A percentile compares a stretch with the other conserved stretches of the same genome.
Conservation (phyloP, 139 green algal species). For the Micromonas pusilla region DNA sequence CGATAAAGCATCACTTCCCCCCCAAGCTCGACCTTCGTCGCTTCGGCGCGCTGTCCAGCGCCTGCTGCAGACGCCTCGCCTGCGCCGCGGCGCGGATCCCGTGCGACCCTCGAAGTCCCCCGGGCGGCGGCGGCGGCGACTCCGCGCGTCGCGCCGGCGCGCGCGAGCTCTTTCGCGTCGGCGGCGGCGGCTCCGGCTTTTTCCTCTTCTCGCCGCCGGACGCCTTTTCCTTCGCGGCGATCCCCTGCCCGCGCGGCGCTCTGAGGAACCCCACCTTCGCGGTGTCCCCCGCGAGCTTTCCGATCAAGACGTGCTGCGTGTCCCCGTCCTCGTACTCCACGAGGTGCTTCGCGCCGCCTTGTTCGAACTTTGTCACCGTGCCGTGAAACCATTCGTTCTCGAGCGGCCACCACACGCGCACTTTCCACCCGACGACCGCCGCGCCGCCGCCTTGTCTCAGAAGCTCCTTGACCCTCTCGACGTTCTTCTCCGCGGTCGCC, state of each 20-base stretch:
- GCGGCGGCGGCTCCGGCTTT: too few relatives aligned
- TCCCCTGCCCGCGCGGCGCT: too few relatives aligned
- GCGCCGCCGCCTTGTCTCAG: background rate
- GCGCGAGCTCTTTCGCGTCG: background rate
- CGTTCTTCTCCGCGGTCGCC: background rate
- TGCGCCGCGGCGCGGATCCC: background rate
- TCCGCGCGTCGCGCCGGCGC: background rate
- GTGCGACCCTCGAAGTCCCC: background rate
- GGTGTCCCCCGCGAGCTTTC: background rate
- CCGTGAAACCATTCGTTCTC: background rate
- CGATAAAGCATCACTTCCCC: too few relatives aligned
- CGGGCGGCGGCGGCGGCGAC: too few relatives aligned
- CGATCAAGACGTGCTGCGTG: background rate
- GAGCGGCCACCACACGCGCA: conserved; percentile 2
- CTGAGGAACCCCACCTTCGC: background rate
- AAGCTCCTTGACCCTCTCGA: background rate
- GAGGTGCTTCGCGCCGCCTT: background rate
- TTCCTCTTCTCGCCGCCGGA: background rate
- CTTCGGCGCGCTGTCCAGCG: background rate
- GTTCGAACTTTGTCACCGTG: background rate
- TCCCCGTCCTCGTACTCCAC: conserved; percentile 1
- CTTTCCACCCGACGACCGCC: background rate
- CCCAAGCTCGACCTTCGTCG: background rate
- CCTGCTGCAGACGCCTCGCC: background rate
- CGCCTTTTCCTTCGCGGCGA: background rate